Conservation (phyloP, 768 basidiomycete species). For the Strobilomyces echinocephalus region DNA sequence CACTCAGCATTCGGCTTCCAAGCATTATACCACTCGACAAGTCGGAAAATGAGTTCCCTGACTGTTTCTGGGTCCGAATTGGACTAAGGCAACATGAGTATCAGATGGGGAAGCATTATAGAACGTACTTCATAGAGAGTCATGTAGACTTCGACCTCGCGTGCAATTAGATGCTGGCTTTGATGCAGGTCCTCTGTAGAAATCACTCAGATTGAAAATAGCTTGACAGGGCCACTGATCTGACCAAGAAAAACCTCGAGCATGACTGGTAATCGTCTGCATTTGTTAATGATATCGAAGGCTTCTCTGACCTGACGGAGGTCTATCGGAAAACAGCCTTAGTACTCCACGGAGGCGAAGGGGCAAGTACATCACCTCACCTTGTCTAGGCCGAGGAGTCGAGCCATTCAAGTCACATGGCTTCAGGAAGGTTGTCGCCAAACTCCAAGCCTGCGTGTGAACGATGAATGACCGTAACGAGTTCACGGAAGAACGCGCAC, state of each 20-base stretch:
- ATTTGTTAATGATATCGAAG: slow-evolving; percentile 54
- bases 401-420: slow-evolving; percentile 49
- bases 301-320: slow-evolving; percentile 48
- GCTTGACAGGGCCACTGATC: slow-evolving; percentile 14
- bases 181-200: slow-evolving; percentile 57
- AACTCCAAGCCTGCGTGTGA: slow-evolving; percentile 53
- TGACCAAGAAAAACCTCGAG: slow-evolving; percentile 70
- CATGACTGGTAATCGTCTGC: slow-evolving; percentile 56
- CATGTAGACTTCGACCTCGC: slow-evolving; percentile 59
- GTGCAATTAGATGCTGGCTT: slow-evolving; percentile 52
- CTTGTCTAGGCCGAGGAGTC: slow-evolving; percentile 26
- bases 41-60: slow-evolving; percentile 48
- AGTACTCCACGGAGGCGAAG: background rate
- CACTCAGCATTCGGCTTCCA: slow-evolving; percentile 70
- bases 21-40: slow-evolving; percentile 69
- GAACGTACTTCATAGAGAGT: slow-evolving; percentile 52
- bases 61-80: slow-evolving; percentile 47
- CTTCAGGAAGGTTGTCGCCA: slow-evolving; percentile 49
- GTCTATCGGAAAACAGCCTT: slow-evolving; percentile 33
- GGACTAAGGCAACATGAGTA: slow-evolving; percentile 31
- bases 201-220: background rate
- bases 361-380: slow-evolving; percentile 14
- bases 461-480: background rate
- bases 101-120: background rate
- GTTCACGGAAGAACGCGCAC: slow-evolving; percentile 28